phyloP scores from a whole-genome alignment of 2,329 filamentous ascomycete species.

The Sporothrix luriei region DNA sequence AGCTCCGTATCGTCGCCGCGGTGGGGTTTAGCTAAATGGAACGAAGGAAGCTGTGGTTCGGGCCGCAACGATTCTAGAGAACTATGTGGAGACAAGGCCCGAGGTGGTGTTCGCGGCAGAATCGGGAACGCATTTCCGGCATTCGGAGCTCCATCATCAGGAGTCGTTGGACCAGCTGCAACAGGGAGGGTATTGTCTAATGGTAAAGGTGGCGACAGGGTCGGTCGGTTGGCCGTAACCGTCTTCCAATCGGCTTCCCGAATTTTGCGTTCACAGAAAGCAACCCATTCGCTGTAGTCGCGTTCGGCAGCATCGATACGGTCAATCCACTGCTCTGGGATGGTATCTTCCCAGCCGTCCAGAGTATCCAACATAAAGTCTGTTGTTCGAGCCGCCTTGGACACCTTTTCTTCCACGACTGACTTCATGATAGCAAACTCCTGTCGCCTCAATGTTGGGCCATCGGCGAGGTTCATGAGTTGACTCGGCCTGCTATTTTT shows the following conservation, averaged over 20 bases:
- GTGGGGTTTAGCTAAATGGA: slow-evolving; percentile 47
- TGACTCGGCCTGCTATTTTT: slow-evolving; percentile 32
- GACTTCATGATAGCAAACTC: slow-evolving; percentile 62
- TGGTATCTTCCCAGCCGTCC: slow-evolving; percentile 78
- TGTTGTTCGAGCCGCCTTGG: slow-evolving; percentile 68
- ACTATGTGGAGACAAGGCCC: slow-evolving; percentile 25
- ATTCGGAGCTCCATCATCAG: not conserved
- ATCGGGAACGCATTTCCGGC: not conserved
- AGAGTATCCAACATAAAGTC: slow-evolving; percentile 86
- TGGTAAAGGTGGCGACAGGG: slow-evolving; percentile 17
- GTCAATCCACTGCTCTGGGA: slow-evolving; percentile 87
- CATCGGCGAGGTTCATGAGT: slow-evolving; percentile 35
- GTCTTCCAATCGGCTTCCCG: slow-evolving; percentile 62
- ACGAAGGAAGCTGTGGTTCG: slow-evolving; percentile 43
- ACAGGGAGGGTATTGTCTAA: not conserved
- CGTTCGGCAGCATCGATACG: slow-evolving; percentile 78
- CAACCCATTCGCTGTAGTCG: slow-evolving; percentile 78
- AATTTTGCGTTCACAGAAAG: slow-evolving; percentile 73
- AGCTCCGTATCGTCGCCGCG: slow-evolving; percentile 37
- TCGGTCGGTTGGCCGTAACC: not conserved
- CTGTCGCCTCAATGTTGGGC: slow-evolving; percentile 43
- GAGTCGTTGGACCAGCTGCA: not conserved
- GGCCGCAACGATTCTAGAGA: slow-evolving; percentile 32
- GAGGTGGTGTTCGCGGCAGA: slow-evolving; percentile 25
- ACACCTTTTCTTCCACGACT: slow-evolving; percentile 68